phyloP scores from a whole-genome alignment of 2,329 filamentous ascomycete species.

The Nigrospora sphaerica region DNA sequence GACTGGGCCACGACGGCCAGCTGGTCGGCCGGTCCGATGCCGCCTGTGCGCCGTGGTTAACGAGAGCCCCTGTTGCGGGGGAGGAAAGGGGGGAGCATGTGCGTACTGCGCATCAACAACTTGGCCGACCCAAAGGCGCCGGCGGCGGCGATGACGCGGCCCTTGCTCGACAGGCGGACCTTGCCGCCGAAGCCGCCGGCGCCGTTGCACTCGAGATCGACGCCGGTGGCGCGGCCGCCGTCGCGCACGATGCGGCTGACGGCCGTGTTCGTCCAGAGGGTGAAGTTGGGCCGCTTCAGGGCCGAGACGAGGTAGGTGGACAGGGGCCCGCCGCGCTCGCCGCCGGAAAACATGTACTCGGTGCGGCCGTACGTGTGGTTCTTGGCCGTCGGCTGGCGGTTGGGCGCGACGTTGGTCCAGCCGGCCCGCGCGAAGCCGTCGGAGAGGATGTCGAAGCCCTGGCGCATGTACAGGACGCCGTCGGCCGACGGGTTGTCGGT shows the following conservation, averaged over 20 bases:
- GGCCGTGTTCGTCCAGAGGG: slow-evolving; percentile 57
- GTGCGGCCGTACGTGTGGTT: slow-evolving; percentile 58
- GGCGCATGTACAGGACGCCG: slow-evolving; percentile 58
- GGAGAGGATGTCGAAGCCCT: slow-evolving; percentile 57
- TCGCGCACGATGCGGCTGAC: slow-evolving; percentile 58
- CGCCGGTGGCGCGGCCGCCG: slow-evolving; percentile 55
- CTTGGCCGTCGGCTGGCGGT: slow-evolving; percentile 55
- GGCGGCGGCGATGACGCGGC: slow-evolving; percentile 61
- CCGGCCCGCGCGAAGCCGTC: slow-evolving; percentile 51
- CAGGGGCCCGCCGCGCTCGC: slow-evolving; percentile 62
- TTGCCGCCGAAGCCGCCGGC: slow-evolving; percentile 50
- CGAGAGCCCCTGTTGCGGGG: background rate
- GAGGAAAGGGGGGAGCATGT: too few relatives aligned
- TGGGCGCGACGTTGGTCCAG: slow-evolving; percentile 57
- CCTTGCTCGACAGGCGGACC: slow-evolving; percentile 51
- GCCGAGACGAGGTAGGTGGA: slow-evolving; percentile 64
- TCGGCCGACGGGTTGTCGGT: slow-evolving; percentile 61
- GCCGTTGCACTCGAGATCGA: slow-evolving; percentile 55
- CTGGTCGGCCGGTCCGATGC: slow-evolving; percentile 59
- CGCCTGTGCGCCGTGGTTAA: slow-evolving; percentile 13
- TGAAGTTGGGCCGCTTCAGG: slow-evolving; percentile 54
- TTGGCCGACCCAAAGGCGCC: slow-evolving; percentile 66
- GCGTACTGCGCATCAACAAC: slow-evolving; percentile 53
- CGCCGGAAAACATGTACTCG: slow-evolving; percentile 60
- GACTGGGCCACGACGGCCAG: slow-evolving; percentile 45